Conservation (phyloP, 129 eudicot species). For the Deinandra increscens region DNA sequence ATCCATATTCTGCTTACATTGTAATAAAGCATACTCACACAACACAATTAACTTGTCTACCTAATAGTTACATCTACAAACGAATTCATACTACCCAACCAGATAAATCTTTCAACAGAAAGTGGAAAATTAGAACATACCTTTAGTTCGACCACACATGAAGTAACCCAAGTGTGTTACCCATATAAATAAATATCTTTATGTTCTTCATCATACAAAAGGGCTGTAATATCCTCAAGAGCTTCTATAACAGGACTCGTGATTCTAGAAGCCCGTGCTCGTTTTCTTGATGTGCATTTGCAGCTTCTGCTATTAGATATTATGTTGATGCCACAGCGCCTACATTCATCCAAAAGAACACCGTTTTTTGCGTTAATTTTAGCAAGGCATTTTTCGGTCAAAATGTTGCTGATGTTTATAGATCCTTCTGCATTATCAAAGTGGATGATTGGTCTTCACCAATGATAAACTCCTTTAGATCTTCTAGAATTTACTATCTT, state of each 20-base stretch:
- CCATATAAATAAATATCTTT: conserved; percentile 97
- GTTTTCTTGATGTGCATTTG: conserved; percentile 51
- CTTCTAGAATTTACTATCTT: no score
- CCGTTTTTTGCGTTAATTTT: no score
- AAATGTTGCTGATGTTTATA: no score
- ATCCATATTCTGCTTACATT: conserved; percentile 2
- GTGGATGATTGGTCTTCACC: no score
- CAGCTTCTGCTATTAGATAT: no score
- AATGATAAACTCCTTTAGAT: no score
- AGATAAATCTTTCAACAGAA: not conserved
- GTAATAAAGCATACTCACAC: conserved; percentile 8
- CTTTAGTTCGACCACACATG: conserved; percentile 88
- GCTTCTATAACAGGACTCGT: conserved; percentile 76
- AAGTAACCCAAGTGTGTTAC: conserved; percentile 71
- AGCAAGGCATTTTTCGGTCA: no score
- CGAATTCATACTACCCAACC: not conserved
- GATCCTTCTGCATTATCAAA: no score
- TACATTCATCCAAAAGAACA: no score
- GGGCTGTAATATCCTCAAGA: conserved; percentile 79
- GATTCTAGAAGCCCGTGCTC: conserved; percentile 42
- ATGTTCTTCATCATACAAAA: conserved; percentile 84
- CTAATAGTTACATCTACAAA: not conserved
- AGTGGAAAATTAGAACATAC: not conserved
- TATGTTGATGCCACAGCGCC: no score
- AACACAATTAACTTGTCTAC: not conserved